Conservation (phyloP, 1,284 basidiomycete species). For the Sanghuangporus baumii region DNA sequence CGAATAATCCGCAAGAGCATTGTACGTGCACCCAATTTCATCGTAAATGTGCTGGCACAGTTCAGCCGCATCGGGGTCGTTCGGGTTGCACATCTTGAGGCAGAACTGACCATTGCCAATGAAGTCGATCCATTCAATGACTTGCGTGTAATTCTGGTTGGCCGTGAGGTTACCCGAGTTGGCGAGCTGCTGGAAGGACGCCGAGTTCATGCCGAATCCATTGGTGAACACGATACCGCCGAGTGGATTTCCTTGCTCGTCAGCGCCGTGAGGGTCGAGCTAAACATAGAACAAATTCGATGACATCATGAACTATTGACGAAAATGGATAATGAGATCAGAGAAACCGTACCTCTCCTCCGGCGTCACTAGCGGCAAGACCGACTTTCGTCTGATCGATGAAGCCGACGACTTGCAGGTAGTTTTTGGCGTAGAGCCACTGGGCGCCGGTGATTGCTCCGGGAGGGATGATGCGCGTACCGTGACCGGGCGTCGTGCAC, state of each 20-base stretch:
- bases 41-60: conserved; percentile 22
- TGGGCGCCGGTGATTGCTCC: conserved; percentile 47
- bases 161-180: conserved; percentile 18
- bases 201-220: conserved; percentile 23
- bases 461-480: conserved; percentile 51
- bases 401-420: conserved; percentile 30
- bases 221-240: conserved; percentile 35
- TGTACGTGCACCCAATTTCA: conserved; percentile 19
- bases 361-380: conserved; percentile 27
- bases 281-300: conserved; percentile 2
- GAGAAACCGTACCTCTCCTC: conserved; percentile 19
- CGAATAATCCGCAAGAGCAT: conserved; percentile 19
- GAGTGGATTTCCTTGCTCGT: conserved; percentile 32
- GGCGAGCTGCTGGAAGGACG: conserved; percentile 14
- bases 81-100: conserved; percentile 20
- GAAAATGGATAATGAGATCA: not conserved
- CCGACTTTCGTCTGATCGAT: conserved; percentile 29
- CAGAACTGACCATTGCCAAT: conserved; percentile 23
- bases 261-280: conserved; percentile 25
- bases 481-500: conserved; percentile 51
- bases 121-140: conserved; percentile 31
- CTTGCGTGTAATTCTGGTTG: conserved; percentile 25
- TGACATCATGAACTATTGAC: not conserved
- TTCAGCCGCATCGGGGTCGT: conserved; percentile 12
- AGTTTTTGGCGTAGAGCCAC: conserved; percentile 24